Percentiles rank a stretch among this genome's conserved stretches.
Evolutionary conservation across 306 rosid species (phyloP).

Genomic region (Vigna radiata): DNA sequence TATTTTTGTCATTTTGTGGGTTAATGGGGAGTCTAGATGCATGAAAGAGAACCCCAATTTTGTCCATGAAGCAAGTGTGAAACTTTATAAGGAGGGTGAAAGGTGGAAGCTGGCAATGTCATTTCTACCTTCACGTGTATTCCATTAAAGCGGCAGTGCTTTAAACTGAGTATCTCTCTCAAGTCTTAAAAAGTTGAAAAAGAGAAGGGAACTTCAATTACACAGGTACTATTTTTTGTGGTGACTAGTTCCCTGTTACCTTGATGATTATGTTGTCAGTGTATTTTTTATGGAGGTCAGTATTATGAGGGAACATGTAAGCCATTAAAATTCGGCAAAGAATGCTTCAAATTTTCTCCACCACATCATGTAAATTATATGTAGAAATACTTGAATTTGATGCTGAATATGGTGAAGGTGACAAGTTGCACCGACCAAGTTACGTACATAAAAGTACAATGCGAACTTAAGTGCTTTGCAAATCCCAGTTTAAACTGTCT

Average conservation of each 20-base stretch:
- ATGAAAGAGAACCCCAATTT: slow-evolving; percentile 52
- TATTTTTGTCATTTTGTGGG: slow-evolving; percentile 36
- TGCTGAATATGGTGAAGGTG: slow-evolving; percentile 24
- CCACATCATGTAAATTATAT: slow-evolving; percentile 10
- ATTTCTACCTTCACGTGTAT: slow-evolving; percentile 65
- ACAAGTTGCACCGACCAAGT: slow-evolving; percentile 38
- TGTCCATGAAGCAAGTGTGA: slow-evolving; percentile 37
- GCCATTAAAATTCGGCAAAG: slow-evolving; percentile 31
- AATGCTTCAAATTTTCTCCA: slow-evolving; percentile 31
- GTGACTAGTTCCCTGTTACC: slow-evolving; percentile 35
- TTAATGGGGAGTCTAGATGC: slow-evolving; percentile 44
- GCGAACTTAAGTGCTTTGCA: neutral
- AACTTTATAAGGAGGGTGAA: slow-evolving; percentile 48
- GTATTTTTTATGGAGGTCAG: slow-evolving; percentile 9
- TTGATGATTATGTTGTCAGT: slow-evolving; percentile 22
- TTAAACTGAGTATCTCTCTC: slow-evolving; percentile 46
- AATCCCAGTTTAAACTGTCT: neutral
- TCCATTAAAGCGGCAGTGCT: slow-evolving; percentile 51
- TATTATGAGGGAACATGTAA: slow-evolving; percentile 7
- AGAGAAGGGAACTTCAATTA: slow-evolving; percentile 33
- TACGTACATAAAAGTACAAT: slow-evolving; percentile 43
- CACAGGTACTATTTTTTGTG: slow-evolving; percentile 34
- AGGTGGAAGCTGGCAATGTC: slow-evolving; percentile 48
- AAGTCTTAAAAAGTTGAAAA: slow-evolving; percentile 40
- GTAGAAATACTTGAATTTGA: neutral